Percentiles rank a stretch among this genome's conserved stretches.
Conservation (phyloP, 225 moss, liverwort and hornwort species). For the Polytrichum commune region DNA sequence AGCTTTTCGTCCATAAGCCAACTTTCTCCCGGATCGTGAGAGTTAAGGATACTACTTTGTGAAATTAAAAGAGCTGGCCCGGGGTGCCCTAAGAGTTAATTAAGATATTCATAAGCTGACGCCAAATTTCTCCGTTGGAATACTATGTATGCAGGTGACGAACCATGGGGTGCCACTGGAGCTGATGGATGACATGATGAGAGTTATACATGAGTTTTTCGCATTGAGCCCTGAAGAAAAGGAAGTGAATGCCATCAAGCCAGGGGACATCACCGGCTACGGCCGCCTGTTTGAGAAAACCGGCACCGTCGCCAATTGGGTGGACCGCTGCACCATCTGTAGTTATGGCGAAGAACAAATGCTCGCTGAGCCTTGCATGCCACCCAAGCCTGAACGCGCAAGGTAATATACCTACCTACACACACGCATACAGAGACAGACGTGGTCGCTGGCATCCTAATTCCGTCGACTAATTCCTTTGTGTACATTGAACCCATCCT, state of each 20-base stretch:
- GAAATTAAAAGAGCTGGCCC: neutral
- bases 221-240: constrained; percentile 36
- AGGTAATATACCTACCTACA: neutral
- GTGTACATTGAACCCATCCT: too few relatives aligned
- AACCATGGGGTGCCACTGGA: constrained; percentile 32
- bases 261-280: constrained; percentile 28
- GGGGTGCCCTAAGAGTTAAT: neutral
- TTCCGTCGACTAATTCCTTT: too few relatives aligned
- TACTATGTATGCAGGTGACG: constrained; percentile 14
- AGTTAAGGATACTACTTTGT: neutral
- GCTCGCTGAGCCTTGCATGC: constrained; percentile 34
- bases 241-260: constrained; percentile 35
- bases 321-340: constrained; percentile 38
- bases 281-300: constrained; percentile 35
- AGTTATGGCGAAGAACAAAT: constrained; percentile 23
- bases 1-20: too few relatives aligned
- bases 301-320: constrained; percentile 19
- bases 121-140: neutral
- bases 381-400: constrained; percentile 19
- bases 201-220: constrained; percentile 24
- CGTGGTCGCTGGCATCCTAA: too few relatives aligned
- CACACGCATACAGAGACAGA: too few relatives aligned
- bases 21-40: too few relatives aligned
- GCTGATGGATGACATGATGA: constrained; percentile 28
- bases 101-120: neutral